Percentiles rank a stretch among this genome's conserved stretches.
phyloP scores from a whole-genome alignment of 2,329 filamentous ascomycete species.

The Zymoseptoria crescenta region DNA sequence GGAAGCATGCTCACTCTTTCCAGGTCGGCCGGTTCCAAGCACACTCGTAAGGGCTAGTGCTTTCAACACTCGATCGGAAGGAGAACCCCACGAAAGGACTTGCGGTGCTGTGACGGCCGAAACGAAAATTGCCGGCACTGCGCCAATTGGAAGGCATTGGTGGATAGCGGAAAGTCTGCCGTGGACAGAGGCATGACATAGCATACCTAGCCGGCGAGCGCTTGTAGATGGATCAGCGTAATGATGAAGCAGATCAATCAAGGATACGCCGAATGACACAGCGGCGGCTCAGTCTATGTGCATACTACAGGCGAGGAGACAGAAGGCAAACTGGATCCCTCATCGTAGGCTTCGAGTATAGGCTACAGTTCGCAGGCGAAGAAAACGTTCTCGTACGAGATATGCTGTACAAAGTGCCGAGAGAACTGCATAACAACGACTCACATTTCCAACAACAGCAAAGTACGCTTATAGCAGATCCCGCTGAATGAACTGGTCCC shows the following conservation, averaged over 20 bases:
- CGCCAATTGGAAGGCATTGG: not conserved
- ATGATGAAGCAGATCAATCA: not conserved
- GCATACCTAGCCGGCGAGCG: not conserved
- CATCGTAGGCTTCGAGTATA: not conserved
- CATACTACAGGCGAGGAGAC: not conserved
- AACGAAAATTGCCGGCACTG: not conserved
- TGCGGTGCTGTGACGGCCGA: not conserved
- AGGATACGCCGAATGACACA: not conserved
- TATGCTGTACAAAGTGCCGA: not conserved
- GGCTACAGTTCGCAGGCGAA: not conserved
- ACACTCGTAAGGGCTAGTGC: constrained; percentile 6
- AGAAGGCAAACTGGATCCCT: not conserved
- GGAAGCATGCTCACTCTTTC: constrained; percentile 8
- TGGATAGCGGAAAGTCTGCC: not conserved
- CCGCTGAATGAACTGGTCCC: constrained; percentile 90
- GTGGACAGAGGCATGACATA: not conserved
- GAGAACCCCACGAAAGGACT: not conserved
- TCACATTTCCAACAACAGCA: not conserved
- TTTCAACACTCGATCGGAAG: not conserved
- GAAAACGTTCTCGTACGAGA: not conserved
- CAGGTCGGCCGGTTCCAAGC: constrained; percentile 11
- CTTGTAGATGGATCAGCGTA: not conserved
- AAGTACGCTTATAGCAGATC: constrained; percentile 68
- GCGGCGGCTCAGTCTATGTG: not conserved
- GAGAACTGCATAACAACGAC: not conserved